Evolutionary conservation across 176 grass and related monocot genomes (phyloP).

Genomic region (Ampelocalamus luodianensis): DNA sequence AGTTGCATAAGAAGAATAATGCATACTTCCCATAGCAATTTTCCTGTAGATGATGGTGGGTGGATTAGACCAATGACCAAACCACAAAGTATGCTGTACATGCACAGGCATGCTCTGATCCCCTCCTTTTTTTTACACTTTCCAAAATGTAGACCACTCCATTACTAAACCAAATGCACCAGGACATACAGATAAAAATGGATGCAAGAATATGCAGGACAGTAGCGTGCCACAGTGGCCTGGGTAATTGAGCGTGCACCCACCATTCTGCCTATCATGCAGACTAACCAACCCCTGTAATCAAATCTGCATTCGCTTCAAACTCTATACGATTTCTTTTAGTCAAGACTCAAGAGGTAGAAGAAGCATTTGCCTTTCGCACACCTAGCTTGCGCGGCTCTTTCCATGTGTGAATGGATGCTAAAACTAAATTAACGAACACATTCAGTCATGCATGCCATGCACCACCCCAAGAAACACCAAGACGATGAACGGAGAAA

Average conservation of each 20-base stretch:
- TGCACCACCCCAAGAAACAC: too few species aligned
- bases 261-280: constrained; percentile 28
- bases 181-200: not conserved
- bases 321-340: too few species aligned
- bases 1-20: too few species aligned
- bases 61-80: constrained; percentile 2
- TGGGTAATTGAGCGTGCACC: not conserved
- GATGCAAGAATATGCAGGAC: constrained; percentile 34
- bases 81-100: not conserved
- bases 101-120: constrained; percentile 1
- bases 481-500: too few species aligned
- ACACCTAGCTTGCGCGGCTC: too few species aligned
- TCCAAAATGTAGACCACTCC: not conserved
- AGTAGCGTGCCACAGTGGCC: not conserved
- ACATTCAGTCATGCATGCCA: too few species aligned
- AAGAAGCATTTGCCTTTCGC: too few species aligned
- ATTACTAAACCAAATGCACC: not conserved
- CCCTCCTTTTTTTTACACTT: not conserved
- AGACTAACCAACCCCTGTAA: too few species aligned
- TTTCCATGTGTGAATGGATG: too few species aligned
- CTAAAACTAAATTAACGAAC: too few species aligned
- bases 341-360: too few species aligned
- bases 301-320: too few species aligned
- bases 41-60: not conserved
- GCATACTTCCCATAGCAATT: not conserved